Base-by-base conservation (phyloP, 805 yeast genomes). In the Candida insectorum region DNA sequence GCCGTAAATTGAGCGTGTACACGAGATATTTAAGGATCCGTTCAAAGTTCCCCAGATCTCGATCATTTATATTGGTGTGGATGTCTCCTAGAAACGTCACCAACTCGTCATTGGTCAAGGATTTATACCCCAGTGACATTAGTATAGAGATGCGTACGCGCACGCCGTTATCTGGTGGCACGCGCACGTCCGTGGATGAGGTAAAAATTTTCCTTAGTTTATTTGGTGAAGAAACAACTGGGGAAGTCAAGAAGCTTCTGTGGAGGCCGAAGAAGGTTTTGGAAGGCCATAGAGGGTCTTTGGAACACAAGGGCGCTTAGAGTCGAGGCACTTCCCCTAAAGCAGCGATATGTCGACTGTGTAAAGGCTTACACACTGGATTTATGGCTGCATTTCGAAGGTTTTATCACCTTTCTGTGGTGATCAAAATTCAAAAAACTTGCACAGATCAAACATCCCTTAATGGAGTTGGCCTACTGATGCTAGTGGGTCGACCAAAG, bases 21-120 rank as follows among this genome's bases (percentile, higher is more conserved):
- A 62, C 53, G 15, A 66, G 47, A 38, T 56, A 62, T 6, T 63
- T 44, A 13, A 52, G 38, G 31, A 65, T 43, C 31, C 56, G 58
- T 33, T 55, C 59, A 45, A 62, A 65, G 43, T 66, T 58, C 33
- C 57, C 61, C 8, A 18, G 24, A 23, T 30, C 30, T 24, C 10
- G 28, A 29, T 47, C 41, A 26, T 49, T 47, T 30, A 63, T 51
- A 34, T 60, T 58, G 20, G 35, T 42, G 28, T 54, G 52, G 19
- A 66, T 56, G 35, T 65, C 72, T 20, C 51, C 45, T 14, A 66
- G 49, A 35, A 66, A 65, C 37, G 40, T 46, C 6, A 37, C 32
- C 25, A 65, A 46, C 30, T 65, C 71, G 8, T 43, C 37, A 13
- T 48, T 32, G 33, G 50, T 39, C 31, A 62, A 50, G 26, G 44